Evolutionary conservation across 2,329 filamentous ascomycete genomes (phyloP), one percentile per base, ranked within the genome.

Genomic region (Botrytis medusae): DNA sequence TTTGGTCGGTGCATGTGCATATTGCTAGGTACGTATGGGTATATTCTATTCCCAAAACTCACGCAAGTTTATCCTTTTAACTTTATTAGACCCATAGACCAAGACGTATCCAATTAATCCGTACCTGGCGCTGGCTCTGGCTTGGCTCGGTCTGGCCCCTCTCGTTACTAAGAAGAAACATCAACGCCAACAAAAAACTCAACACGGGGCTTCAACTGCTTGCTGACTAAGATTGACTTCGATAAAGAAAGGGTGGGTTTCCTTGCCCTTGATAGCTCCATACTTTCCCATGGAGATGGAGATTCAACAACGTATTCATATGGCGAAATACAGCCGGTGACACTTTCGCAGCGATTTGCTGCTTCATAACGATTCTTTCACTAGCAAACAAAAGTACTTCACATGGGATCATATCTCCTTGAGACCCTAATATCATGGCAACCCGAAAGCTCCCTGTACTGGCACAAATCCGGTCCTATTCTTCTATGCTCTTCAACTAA

Each of bases 291-390:
- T 54, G 32, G 46, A 32, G 29, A 70, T 61, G 68, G 68, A 72
- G 22, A 57, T 57, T 57, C 70, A 60, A 71, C 72, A 71, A 48
- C 72, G 46, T 44, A 72, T 71, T 42, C 74, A 73, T 72, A 80
- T 80, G 79, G 79, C 77, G 77, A 71, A 73, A 67, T 64, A 77
- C 71, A 73, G 60, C 34, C 79, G 78, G 77, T 81, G 72, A 79
- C 78, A 62, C 37, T 73, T 77, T 69, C 74, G 79, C 79, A 78
- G 79, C 78, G 77, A 77, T 74, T 78, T 16, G 79, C 79, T 81
- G 79, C 79, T 59, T 29, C 32, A 18, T 29, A 34, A 75, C 61
- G 54, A 64, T n/a, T 32, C 18, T 9, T 40, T 18, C 22, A 9
- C n/a, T 9, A 51, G n/a, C 54, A 34, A 42, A 61, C 48, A 40